A percentile compares a stretch with the other conserved stretches of the same genome.
Conservation (phyloP, 2,329 filamentous ascomycete genomes). For the Apiospora saccharicola region DNA sequence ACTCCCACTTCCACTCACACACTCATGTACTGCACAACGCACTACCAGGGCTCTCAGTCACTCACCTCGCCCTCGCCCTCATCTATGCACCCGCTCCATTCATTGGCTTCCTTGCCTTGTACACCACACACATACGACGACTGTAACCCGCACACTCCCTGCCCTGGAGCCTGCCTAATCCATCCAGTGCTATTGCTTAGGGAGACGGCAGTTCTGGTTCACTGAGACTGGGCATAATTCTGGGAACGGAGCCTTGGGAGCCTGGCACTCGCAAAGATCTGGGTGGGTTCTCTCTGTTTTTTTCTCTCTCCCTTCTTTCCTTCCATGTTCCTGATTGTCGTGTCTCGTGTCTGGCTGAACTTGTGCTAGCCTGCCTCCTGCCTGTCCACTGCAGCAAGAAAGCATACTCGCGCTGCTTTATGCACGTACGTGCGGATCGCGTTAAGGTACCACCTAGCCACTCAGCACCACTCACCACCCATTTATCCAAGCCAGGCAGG, state of each 20-base stretch:
- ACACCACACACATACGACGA: constrained; percentile 5
- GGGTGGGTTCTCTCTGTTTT: constrained; percentile 7
- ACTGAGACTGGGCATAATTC: constrained; percentile 19
- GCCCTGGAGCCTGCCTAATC: not conserved
- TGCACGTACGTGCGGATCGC: constrained; percentile 2
- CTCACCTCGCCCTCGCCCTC: not conserved
- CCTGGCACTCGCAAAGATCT: constrained; percentile 12
- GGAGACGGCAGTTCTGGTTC: constrained; percentile 6
- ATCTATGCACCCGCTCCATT: not conserved
- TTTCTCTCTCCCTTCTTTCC: not conserved
- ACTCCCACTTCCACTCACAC: constrained; percentile 8
- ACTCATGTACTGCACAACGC: not conserved
- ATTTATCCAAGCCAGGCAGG: not conserved
- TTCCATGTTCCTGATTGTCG: constrained; percentile 15
- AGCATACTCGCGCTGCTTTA: constrained; percentile 20
- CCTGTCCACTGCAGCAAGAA: constrained; percentile 1
- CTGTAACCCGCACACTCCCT: constrained; percentile 15
- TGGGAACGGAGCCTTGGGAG: constrained; percentile 6
- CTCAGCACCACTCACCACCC: not conserved
- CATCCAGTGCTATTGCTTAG: not conserved
- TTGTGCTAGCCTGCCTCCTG: constrained; percentile 15
- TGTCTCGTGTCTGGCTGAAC: constrained; percentile 20
- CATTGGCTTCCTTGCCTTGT: constrained; percentile 4
- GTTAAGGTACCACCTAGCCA: constrained; percentile 17
- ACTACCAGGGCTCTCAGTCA: constrained; percentile 3